These are phyloP conservation scores for Candida buenavistaensis DNA, from an alignment of 1,139 yeast species.

Conservation along the genomic window DNA sequence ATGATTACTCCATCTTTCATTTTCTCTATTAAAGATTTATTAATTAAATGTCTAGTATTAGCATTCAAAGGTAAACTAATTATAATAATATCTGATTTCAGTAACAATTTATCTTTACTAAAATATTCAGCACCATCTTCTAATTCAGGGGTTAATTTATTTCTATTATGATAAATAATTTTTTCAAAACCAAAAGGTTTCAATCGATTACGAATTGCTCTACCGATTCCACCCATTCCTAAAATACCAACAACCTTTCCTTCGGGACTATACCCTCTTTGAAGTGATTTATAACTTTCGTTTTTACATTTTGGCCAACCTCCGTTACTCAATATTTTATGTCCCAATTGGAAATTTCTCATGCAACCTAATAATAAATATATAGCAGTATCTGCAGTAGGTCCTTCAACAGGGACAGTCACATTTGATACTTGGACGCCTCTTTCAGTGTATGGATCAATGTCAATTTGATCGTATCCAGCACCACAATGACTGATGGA, in stretches of 20 bases:
- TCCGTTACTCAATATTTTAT: slow-evolving; percentile 53
- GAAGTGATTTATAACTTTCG: slow-evolving; percentile 27
- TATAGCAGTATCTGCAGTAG: slow-evolving; percentile 82
- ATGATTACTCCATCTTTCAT: slow-evolving; percentile 67
- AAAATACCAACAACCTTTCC: slow-evolving; percentile 64
- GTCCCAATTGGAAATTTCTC: slow-evolving; percentile 57
- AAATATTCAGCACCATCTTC: slow-evolving; percentile 60
- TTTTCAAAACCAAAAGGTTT: slow-evolving; percentile 63
- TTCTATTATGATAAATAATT: slow-evolving; percentile 62
- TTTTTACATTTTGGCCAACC: slow-evolving; percentile 49
- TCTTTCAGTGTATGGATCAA: slow-evolving; percentile 44
- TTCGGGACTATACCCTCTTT: slow-evolving; percentile 49
- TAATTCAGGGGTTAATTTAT: slow-evolving; percentile 49
- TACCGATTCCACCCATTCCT: slow-evolving; percentile 80
- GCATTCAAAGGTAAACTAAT: slow-evolving; percentile 61
- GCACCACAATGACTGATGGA: slow-evolving; percentile 87
- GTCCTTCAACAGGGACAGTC: slow-evolving; percentile 69
- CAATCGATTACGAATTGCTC: slow-evolving; percentile 61
- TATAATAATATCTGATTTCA: slow-evolving; percentile 56
- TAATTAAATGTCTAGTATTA: slow-evolving; percentile 60
- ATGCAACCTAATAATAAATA: slow-evolving; percentile 64
- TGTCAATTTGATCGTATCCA: slow-evolving; percentile 85
- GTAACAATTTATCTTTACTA: slow-evolving; percentile 53
- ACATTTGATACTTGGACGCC: slow-evolving; percentile 71
- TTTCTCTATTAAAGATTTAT: slow-evolving; percentile 49